phyloP scores from a whole-genome alignment of 352 stramenopile genomes.

The Phytophthora syringae region DNA sequence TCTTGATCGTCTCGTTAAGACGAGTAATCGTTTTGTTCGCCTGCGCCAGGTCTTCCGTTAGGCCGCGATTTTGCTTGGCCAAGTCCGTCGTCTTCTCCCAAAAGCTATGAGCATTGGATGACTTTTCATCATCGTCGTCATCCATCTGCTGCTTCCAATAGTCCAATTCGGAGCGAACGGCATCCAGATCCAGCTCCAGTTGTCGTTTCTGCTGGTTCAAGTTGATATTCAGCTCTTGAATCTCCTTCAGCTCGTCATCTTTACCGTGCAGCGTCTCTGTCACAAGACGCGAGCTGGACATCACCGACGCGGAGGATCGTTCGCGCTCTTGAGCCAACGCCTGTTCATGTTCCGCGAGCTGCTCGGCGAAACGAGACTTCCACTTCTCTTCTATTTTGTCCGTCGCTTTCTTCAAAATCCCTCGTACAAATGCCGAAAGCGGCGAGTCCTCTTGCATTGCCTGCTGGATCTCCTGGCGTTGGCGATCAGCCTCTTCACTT shows the following conservation, averaged over 20 bases:
- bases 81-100: constrained; percentile 90
- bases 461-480: constrained; percentile 44
- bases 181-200: constrained; percentile 69
- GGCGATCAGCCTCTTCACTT: constrained; percentile 39
- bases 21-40: constrained; percentile 69
- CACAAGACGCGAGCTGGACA: constrained; percentile 71
- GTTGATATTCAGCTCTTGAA: constrained; percentile 70
- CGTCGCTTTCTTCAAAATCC: constrained; percentile 76
- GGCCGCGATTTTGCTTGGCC: constrained; percentile 75
- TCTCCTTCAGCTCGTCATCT: constrained; percentile 74
- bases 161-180: constrained; percentile 69
- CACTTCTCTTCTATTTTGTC: constrained; percentile 88
- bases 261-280: constrained; percentile 79
- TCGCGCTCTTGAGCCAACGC: constrained; percentile 71
- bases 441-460: constrained; percentile 68
- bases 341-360: constrained; percentile 71
- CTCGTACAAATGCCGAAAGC: constrained; percentile 73
- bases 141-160: constrained; percentile 76
- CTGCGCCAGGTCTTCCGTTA: constrained; percentile 76
- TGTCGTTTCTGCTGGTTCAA: constrained; percentile 74
- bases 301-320: constrained; percentile 63
- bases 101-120: constrained; percentile 74
- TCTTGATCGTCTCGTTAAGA: constrained; percentile 70
- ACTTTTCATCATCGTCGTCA: constrained; percentile 77
- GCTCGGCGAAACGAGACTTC: constrained; percentile 75